Conservation (phyloP, 2,329 filamentous ascomycete genomes). For the Ascochyta koolunga region DNA sequence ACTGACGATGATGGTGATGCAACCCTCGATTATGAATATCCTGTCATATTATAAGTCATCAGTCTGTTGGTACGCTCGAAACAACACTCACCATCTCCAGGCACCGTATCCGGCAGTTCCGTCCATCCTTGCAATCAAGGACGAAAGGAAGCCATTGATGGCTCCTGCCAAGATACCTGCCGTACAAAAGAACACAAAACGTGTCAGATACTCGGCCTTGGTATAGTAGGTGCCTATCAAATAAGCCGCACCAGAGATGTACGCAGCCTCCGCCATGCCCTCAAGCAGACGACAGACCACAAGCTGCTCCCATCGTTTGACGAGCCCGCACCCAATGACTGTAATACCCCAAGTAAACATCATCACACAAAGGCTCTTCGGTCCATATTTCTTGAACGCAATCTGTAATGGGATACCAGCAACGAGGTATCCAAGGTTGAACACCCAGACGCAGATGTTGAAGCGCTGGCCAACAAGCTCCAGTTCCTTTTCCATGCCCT, state of each 20-base stretch:
- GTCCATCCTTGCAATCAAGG: slow-evolving; percentile 47
- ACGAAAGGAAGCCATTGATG: slow-evolving; percentile 61
- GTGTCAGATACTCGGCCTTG: slow-evolving; percentile 59
- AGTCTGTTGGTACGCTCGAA: no score
- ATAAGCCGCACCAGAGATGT: slow-evolving; percentile 37
- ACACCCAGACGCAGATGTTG: slow-evolving; percentile 48
- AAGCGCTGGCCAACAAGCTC: slow-evolving; percentile 44
- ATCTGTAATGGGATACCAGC: slow-evolving; percentile 44
- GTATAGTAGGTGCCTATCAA: slow-evolving; percentile 53
- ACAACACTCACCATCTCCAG: slow-evolving; percentile 36
- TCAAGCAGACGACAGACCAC: slow-evolving; percentile 39
- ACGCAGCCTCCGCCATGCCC: slow-evolving; percentile 41
- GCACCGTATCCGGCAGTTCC: slow-evolving; percentile 30
- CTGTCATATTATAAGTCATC: slow-evolving; percentile 9
- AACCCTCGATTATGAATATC: slow-evolving; percentile 68
- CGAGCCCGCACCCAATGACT: slow-evolving; percentile 40
- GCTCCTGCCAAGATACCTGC: slow-evolving; percentile 61
- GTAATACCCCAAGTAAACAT: slow-evolving; percentile 45
- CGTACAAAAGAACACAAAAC: slow-evolving; percentile 59
- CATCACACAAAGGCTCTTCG: slow-evolving; percentile 42
- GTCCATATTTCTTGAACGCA: slow-evolving; percentile 43
- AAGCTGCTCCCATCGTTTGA: slow-evolving; percentile 35
- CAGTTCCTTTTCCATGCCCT: slow-evolving; percentile 45
- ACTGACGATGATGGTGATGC: slow-evolving; percentile 58
- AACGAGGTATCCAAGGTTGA: slow-evolving; percentile 47